Conservation (phyloP, 2,329 filamentous ascomycete genomes). For the Xylaria multiplex region DNA sequence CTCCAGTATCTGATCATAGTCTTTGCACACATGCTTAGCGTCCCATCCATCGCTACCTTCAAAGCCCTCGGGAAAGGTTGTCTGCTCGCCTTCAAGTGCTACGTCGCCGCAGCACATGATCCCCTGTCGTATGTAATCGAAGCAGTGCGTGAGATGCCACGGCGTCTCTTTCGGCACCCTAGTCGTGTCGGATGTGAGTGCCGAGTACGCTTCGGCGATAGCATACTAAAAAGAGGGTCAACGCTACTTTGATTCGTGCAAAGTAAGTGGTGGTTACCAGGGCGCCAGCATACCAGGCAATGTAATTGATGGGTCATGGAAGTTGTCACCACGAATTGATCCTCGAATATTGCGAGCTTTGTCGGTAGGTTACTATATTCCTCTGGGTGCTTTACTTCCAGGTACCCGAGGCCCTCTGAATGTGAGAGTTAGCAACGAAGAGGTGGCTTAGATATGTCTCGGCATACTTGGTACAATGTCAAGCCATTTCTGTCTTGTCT, state of each 20-base stretch:
- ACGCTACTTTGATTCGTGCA: background rate
- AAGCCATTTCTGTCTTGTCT: conserved; percentile 51
- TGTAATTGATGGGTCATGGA: conserved; percentile 58
- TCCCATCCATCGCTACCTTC: conserved; percentile 57
- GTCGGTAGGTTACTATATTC: conserved; percentile 52
- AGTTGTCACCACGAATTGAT: conserved; percentile 54
- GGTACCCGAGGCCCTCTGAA: conserved; percentile 54
- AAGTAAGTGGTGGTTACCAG: background rate
- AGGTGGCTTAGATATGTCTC: background rate
- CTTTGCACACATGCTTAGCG: conserved; percentile 55
- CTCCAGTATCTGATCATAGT: conserved; percentile 50
- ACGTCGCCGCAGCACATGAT: conserved; percentile 34
- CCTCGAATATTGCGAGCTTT: conserved; percentile 45
- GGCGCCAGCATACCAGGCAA: conserved; percentile 50
- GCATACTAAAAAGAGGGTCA: conserved; percentile 43
- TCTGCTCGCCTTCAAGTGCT: conserved; percentile 52
- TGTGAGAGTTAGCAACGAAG: conserved; percentile 7
- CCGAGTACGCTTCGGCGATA: conserved; percentile 53
- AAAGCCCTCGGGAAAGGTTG: conserved; percentile 52
- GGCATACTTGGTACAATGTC: conserved; percentile 52
- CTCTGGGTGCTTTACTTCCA: conserved; percentile 50
- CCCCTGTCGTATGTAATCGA: conserved; percentile 43
- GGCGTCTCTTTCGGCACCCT: conserved; percentile 47
- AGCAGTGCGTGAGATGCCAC: conserved; percentile 55
- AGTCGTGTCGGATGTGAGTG: conserved; percentile 45